Evolutionary conservation across 176 grass and related monocot genomes (phyloP), one percentile per base, ranked within the genome.

Genomic region (Ampelocalamus luodianensis): DNA sequence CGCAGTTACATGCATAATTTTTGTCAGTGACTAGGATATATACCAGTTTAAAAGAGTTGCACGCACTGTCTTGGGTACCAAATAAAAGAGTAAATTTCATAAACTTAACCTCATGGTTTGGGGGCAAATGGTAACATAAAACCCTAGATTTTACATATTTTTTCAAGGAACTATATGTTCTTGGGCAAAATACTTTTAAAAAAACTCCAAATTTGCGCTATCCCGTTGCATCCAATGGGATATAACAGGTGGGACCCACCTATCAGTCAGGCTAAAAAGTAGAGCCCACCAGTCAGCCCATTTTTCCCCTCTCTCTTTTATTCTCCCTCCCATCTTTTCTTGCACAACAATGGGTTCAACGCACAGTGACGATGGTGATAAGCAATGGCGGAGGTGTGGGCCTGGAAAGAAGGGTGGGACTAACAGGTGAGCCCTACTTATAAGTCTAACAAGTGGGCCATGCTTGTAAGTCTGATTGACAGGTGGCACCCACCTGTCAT

Each of bases 181-280:
- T 60, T 60, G 0, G 0, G 1, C 7, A 59, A 23, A 59, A 10
- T 0, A 3, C 4, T 58, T 55, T 16, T 0, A 0, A 18, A 56
- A n/a, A n/a, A 20, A 3, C 6, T 0, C 0, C 1, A 58, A 1
- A 0, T 61, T 61, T 26, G 10, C 10, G 10, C 4, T 26, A 24
- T 61, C 58, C 4, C 1, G 9, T 24, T 60, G 9, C 3, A 60
- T 26, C 8, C 0, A 60, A 26, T 60, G 0, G 23, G 11, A 27
- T 5, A 2, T 27, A 24, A 60, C 1, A 60, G 1, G n/a, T 26
- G 10, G 3, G 10, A 11, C 1, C 22, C 3, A 12, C 4, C 4
- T 5, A 5, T 2, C 23, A 10, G 0, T 26, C 23, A 2, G 10
- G 27, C 59, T 12, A 62, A 27, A 11, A 62, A 61, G 9, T 24